Evolutionary conservation across 208 protist genomes (phyloP).

Genomic region (Acanthamoeba healyi): DNA sequence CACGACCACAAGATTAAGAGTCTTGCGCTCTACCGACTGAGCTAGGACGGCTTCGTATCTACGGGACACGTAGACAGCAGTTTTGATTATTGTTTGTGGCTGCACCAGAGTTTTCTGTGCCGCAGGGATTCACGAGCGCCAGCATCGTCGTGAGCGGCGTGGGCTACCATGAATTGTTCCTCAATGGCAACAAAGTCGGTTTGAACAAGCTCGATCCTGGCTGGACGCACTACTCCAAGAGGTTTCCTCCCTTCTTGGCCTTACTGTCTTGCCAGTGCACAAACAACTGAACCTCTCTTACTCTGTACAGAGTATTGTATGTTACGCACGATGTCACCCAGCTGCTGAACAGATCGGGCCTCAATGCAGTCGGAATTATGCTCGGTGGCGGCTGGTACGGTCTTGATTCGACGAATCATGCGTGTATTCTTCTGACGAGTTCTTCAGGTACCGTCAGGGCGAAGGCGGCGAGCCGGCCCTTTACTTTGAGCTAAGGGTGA

Average conservation of each 20-base stretch:
- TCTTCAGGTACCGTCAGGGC: not conserved
- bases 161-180: conserved; percentile 30
- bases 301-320: conserved; percentile 31
- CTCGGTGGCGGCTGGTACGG: conserved; percentile 62
- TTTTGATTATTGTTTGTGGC: not conserved
- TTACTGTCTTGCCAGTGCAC: not conserved
- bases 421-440: no score
- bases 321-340: conserved; percentile 16
- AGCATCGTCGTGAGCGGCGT: conserved; percentile 57
- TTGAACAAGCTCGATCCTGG: not conserved
- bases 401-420: not conserved
- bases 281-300: not conserved
- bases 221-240: conserved; percentile 25
- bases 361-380: conserved; percentile 36
- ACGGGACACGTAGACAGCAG: not conserved
- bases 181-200: conserved; percentile 50
- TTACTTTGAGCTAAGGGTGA: conserved; percentile 22
- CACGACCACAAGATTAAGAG: conserved; percentile 97
- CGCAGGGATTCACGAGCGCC: not conserved
- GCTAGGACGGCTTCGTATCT: conserved; percentile 56
- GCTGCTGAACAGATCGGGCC: not conserved
- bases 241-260: not conserved
- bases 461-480: conserved; percentile 33
- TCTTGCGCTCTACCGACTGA: conserved; percentile 68
- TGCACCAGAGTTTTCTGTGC: not conserved